Percentiles rank a stretch among this genome's conserved stretches.
Conservation (phyloP, 768 basidiomycete species). For the Termitomyces sp. region DNA sequence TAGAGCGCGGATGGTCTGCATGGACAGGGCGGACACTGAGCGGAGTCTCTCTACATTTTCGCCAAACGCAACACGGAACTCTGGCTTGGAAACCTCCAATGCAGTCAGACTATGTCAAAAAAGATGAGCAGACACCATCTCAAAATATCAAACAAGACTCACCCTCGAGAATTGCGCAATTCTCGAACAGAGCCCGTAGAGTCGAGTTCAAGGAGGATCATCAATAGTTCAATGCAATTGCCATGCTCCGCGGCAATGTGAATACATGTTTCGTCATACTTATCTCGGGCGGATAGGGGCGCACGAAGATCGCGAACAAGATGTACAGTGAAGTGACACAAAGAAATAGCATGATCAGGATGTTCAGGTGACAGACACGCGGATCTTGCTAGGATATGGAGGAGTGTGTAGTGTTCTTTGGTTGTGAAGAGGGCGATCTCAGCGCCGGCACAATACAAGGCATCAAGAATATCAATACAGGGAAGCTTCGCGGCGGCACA, state of each 20-base stretch:
- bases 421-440: slow-evolving; percentile 67
- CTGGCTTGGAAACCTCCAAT: slow-evolving; percentile 59
- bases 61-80: slow-evolving; percentile 60
- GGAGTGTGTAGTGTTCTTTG: slow-evolving; percentile 56
- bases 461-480: slow-evolving; percentile 58
- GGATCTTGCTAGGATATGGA: slow-evolving; percentile 58
- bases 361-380: slow-evolving; percentile 25
- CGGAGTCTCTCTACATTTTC: slow-evolving; percentile 41
- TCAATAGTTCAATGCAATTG: slow-evolving; percentile 54
- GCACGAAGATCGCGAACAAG: slow-evolving; percentile 65
- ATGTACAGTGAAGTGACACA: slow-evolving; percentile 60
- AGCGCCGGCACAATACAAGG: slow-evolving; percentile 70
- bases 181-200: slow-evolving; percentile 46
- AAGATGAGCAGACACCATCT: slow-evolving; percentile 7
- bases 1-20: slow-evolving; percentile 45
- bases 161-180: slow-evolving; percentile 70
- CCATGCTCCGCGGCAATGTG: slow-evolving; percentile 78
- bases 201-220: slow-evolving; percentile 63
- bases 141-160: slow-evolving; percentile 18
- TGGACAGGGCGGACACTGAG: slow-evolving; percentile 48
- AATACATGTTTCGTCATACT: slow-evolving; percentile 68
- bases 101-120: slow-evolving; percentile 51
- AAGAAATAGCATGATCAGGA: slow-evolving; percentile 26
- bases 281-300: slow-evolving; percentile 61
- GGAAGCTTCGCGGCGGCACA: slow-evolving; percentile 52